Percentiles rank a stretch among this genome's conserved stretches.
Evolutionary conservation across 73 alveolate species (phyloP).

Genomic region (Paramecium sexaurelia): DNA sequence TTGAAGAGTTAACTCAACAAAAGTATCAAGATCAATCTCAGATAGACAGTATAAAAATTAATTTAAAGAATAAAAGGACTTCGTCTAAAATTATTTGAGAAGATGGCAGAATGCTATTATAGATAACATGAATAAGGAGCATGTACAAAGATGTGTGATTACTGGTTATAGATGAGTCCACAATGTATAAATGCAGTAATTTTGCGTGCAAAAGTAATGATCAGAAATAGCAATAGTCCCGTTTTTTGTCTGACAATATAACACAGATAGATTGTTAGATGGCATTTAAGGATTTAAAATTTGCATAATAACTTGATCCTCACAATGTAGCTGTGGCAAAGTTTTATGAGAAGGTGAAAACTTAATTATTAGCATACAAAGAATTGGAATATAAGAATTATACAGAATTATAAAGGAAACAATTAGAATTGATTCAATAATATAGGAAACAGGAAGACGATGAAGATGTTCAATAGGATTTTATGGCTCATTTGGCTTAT

Average conservation of each 20-base stretch:
- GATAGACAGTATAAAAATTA: not conserved
- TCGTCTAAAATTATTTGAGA: not conserved
- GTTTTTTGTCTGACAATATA: not conserved
- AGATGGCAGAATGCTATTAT: not conserved
- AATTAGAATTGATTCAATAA: not conserved
- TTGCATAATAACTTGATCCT: not conserved
- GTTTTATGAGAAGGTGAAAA: not conserved
- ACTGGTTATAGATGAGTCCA: constrained; percentile 19
- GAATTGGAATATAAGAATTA: not conserved
- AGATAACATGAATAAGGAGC: not conserved
- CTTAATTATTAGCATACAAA: not conserved
- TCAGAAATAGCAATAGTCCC: not conserved
- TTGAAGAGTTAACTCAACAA: not conserved
- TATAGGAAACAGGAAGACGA: not conserved
- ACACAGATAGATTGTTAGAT: not conserved
- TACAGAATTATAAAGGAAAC: not conserved
- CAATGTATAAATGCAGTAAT: not conserved
- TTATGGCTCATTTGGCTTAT: constrained; percentile 34
- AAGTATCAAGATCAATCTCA: not conserved
- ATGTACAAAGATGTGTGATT: constrained; percentile 47
- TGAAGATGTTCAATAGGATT: not conserved
- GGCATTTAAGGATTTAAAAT: constrained; percentile 7
- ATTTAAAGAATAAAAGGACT: not conserved
- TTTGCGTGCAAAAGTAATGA: not conserved
- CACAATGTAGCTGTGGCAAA: not conserved